Base-by-base conservation (phyloP, 345 rosid genomes). In the Angophora floribunda region DNA sequence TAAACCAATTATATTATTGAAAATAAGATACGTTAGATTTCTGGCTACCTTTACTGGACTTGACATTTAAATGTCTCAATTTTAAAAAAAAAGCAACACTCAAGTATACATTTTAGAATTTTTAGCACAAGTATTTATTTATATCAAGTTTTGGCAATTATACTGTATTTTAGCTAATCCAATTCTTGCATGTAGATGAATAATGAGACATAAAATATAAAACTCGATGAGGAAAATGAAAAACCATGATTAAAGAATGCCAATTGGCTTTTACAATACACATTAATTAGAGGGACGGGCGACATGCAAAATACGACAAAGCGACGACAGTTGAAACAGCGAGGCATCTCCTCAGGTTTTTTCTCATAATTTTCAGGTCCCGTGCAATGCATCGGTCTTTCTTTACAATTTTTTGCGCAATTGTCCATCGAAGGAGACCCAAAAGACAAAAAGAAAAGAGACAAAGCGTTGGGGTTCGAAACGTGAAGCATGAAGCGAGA, bases 131-230 rank as follows among this genome's bases (percentile, higher is more conserved):
- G n/a, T 49, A 7, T 9, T 49, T 9, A 7, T 49, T 49, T 49
- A 36, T 36, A 36, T 36, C 17, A 21, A 52, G 21, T 52, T 16
- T n/a, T 24, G 10, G 0, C 13, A 0, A 13, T 36, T 24, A 13
- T 57, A 24, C n/a, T 1, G 13, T 13, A 0, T 26, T 24, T 59
- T 9, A 13, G 24, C 4, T 59, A 10, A 13, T 19, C n/a, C 63
- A 9, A 57, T 57, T 57, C 63, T 24, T 24, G n/a, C 6, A 24
- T 10, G 24, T 57, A 24, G n/a, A 57, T 57, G 13, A 57, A 22
- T 0, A 24, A 57, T 1, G n/a, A 10, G 0, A 57, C 0, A 3
- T 24, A 57, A 57, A 57, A 24, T 10, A 10, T 57, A 36, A 57
- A 9, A 57, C 65, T 10, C 30, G 26, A 5, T 1, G 15, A 59